Evolutionary conservation across 306 rosid genomes (phyloP).

Genomic region (Vigna hirtella): DNA sequence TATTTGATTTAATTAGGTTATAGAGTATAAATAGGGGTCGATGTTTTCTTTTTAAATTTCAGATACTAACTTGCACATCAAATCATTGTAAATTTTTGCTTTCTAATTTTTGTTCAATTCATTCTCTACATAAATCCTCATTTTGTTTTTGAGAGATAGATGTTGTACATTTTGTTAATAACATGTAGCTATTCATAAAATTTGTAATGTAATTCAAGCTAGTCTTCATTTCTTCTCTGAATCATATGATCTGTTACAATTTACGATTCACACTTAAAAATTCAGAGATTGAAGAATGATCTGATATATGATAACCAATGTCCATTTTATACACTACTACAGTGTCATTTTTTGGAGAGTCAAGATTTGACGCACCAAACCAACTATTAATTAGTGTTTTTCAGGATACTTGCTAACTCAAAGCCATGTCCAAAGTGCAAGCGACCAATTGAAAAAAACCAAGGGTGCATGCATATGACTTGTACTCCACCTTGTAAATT

Average conservation of each 20-base stretch:
- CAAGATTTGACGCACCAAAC: slow-evolving; percentile 20
- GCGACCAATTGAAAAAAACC: slow-evolving; percentile 87
- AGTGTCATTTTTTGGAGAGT: slow-evolving; percentile 10
- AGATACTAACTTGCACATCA: background rate
- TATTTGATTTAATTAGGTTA: background rate
- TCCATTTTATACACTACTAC: slow-evolving; percentile 8
- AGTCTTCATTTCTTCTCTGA: background rate
- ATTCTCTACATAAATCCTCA: background rate
- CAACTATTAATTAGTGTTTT: slow-evolving; percentile 39
- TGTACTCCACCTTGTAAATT: slow-evolving; percentile 86
- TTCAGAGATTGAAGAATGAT: background rate
- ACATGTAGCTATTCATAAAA: background rate
- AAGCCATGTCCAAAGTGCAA: slow-evolving; percentile 95
- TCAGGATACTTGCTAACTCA: slow-evolving; percentile 86
- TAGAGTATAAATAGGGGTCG: background rate
- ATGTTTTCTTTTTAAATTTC: background rate
- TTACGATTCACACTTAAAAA: background rate
- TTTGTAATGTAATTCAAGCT: background rate
- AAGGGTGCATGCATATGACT: slow-evolving; percentile 93
- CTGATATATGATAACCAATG: background rate
- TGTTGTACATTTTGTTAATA: slow-evolving; percentile 4
- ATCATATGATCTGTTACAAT: background rate
- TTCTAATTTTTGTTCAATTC: background rate
- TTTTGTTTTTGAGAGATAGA: background rate
- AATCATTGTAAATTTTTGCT: background rate